phyloP scores from a whole-genome alignment of 73 alveolate genomes.

The Urostyla sp. region DNA sequence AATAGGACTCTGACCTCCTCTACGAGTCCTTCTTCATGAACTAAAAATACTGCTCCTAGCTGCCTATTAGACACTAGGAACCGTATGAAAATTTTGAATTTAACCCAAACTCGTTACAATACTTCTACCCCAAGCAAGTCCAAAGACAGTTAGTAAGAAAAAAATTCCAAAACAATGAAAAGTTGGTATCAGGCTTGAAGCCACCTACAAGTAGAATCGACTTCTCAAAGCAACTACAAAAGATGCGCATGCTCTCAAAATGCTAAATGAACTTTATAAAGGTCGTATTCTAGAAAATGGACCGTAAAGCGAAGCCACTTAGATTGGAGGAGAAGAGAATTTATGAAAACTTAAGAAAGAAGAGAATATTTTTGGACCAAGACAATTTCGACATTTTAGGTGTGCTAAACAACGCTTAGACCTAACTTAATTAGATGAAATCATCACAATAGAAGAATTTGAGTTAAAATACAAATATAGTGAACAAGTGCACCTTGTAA shows the following conservation, averaged over 20 bases:
- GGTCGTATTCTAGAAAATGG: conserved; percentile 43
- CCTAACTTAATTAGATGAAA: too few species aligned
- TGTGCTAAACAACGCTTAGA: too few species aligned
- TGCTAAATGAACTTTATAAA: conserved; percentile 44
- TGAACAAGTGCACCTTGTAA: too few species aligned
- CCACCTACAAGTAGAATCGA: conserved; percentile 10
- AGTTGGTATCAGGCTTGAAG: conserved; percentile 22
- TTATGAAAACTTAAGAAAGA: conserved; percentile 39
- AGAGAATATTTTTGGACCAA: conserved; percentile 53
- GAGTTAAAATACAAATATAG: too few species aligned
- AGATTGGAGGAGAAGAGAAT: conserved; percentile 41
- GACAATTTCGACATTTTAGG: conserved; percentile 50
- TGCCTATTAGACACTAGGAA: conserved; percentile 16
- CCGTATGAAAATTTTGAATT: conserved; percentile 46
- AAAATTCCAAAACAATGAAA: conserved; percentile 50
- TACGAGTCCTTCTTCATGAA: too few species aligned
- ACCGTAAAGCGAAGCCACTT: conserved; percentile 42
- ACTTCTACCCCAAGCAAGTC: conserved; percentile 48
- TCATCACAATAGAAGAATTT: too few species aligned
- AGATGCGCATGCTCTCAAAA: conserved; percentile 35
- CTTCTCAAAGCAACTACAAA: conserved; percentile 15
- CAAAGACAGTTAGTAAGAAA: conserved; percentile 25
- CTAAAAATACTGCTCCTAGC: too few species aligned
- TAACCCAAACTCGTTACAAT: conserved; percentile 32
- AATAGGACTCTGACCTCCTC: neutral